Base-by-base conservation (phyloP, 495 filamentous ascomycete genomes). In the Penicillium silybi region DNA sequence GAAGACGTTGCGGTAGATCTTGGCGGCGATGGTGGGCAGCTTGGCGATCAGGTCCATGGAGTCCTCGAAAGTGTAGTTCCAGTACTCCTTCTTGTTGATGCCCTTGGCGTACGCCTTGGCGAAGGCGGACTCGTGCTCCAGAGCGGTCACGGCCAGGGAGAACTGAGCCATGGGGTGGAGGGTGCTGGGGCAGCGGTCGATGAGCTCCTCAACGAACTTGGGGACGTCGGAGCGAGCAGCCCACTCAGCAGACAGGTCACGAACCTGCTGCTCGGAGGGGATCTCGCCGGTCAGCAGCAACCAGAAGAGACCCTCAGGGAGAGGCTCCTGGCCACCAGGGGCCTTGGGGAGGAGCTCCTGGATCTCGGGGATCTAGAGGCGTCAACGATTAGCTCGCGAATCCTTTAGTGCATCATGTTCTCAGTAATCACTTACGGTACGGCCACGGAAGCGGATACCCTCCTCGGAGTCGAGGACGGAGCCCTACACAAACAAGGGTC, bases 91-190 rank as follows among this genome's bases (percentile, higher is more conserved):
- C 86, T 98, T 98, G 82, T 90, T 92, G 66, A 98, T 87, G 68
- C 93, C 93, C 82, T 93, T 96, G 61, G 91, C 92, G 64, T 98
- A 98, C 62, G 92, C 92, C 79, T 95, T 96, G 64, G 95, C 84
- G 74, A 98, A 98, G 47, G 89, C 82, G 44, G 93, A 97, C 75
- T 95, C 93, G 71, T 95, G 90, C 84, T 98, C 95, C 59, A 98
- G 89, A 67, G 93, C 93, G 60, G 87, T 96, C 61, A 98, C 91
- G 60, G 95, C 93, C 62, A 97, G 75, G 34, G 95, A 97, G 83
- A 98, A 95, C 81, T 98, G 93, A 46, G 95, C 91, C 93, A 98
- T 98, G 68, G 93, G 95, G 85, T 98, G 93, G 58, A 98, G 89
- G 73, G 92, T 90, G 78, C 79, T 91, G 55, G 93, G 93, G 86